A percentile compares a stretch with the other conserved stretches of the same genome.
Conservation (phyloP, 495 filamentous ascomycete species). For the Bathelium albidoporum region DNA sequence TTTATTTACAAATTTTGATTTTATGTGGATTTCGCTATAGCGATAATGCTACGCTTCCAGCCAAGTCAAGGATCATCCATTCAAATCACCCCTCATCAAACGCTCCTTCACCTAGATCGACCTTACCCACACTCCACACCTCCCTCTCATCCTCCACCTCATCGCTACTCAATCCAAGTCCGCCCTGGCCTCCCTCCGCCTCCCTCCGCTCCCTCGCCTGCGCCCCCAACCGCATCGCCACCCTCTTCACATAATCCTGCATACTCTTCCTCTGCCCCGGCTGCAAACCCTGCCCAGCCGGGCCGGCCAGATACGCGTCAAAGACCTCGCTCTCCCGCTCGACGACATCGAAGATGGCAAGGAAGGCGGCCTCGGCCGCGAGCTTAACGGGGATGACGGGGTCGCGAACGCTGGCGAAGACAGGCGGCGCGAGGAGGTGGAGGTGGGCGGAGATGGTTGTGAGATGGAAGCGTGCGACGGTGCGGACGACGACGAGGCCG, state of each 20-base stretch:
- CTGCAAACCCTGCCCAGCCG: slow-evolving; percentile 45
- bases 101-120: slow-evolving; percentile 62
- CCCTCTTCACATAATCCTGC: slow-evolving; percentile 93
- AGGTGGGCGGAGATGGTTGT: slow-evolving; percentile 74
- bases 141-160: slow-evolving; percentile 90
- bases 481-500: slow-evolving; percentile 80
- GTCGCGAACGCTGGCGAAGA: slow-evolving; percentile 87
- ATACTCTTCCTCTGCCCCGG: slow-evolving; percentile 75
- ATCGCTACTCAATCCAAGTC: slow-evolving; percentile 73
- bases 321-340: slow-evolving; percentile 79
- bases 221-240: slow-evolving; percentile 66
- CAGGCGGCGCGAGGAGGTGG: slow-evolving; percentile 60
- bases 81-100: no score
- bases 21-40: no score
- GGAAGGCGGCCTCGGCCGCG: slow-evolving; percentile 86
- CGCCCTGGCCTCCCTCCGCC: slow-evolving; percentile 80
- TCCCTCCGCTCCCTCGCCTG: slow-evolving; percentile 82
- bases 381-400: slow-evolving; percentile 93
- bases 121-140: slow-evolving; percentile 88
- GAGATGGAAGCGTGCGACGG: slow-evolving; percentile 61
- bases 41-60: no score
- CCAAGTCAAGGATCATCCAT: no score
- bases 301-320: slow-evolving; percentile 72
- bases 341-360: slow-evolving; percentile 86
- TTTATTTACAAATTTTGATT: no score